phyloP scores from a whole-genome alignment of 108 stramenopile genomes.

The Schizochytrium sp. region DNA sequence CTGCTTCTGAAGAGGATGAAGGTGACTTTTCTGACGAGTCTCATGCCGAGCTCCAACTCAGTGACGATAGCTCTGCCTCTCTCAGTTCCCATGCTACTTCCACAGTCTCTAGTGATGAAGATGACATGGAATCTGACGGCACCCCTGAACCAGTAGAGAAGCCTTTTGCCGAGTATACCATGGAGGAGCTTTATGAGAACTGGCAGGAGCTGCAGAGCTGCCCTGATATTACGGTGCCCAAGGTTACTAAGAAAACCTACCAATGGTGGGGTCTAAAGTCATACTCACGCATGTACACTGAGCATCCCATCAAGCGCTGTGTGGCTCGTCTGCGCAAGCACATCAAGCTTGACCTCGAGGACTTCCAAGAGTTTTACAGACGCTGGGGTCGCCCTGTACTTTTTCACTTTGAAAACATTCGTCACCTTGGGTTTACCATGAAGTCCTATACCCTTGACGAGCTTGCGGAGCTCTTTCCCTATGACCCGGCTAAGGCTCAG shows the following conservation, averaged over 20 bases:
- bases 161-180: conserved; percentile 38
- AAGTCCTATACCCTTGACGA: conserved; percentile 46
- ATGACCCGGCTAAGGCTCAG: conserved; percentile 9
- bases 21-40: conserved; percentile 14
- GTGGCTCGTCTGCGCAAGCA: not conserved
- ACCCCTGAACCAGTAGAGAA: not conserved
- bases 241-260: not conserved
- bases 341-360: conserved; percentile 17
- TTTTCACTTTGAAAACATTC: conserved; percentile 47
- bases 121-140: not conserved
- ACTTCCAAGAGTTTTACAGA: conserved; percentile 16
- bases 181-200: conserved; percentile 55
- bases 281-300: conserved; percentile 48
- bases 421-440: conserved; percentile 16
- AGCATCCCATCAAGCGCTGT: conserved; percentile 56
- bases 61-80: not conserved
- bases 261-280: conserved; percentile 55
- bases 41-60: not conserved
- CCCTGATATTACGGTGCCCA: conserved; percentile 51
- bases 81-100: too few species aligned
- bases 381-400: conserved; percentile 22
- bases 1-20: conserved; percentile 6
- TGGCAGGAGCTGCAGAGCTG: conserved; percentile 35
- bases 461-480: conserved; percentile 39
- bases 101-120: too few species aligned